phyloP scores from a whole-genome alignment of 23 red algal species.

The Chondrus crispus region DNA sequence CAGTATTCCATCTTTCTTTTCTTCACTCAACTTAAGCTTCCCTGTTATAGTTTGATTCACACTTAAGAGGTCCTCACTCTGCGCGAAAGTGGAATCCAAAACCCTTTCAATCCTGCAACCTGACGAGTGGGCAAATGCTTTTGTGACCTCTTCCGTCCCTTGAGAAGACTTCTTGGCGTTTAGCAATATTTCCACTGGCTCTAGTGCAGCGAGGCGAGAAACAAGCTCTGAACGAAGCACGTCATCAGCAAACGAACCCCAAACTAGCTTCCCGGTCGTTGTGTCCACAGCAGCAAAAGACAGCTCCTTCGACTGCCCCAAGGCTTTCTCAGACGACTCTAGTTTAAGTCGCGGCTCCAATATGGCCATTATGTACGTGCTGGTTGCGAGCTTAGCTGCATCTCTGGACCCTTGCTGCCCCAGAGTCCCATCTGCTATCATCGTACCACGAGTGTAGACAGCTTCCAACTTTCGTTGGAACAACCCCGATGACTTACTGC shows the following conservation, averaged over 20 bases:
- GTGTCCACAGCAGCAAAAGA: conserved; percentile 63
- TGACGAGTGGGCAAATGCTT: neutral
- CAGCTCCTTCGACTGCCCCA: neutral
- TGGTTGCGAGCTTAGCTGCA: neutral
- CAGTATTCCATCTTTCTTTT: neutral
- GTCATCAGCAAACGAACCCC: conserved; percentile 62
- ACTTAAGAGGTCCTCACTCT: neutral
- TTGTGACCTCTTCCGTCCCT: conserved; percentile 3
- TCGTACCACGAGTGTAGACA: conserved; percentile 55
- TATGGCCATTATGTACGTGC: conserved; percentile 36
- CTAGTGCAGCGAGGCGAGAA: conserved; percentile 51
- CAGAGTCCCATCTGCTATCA: conserved; percentile 52
- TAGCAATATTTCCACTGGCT: conserved; percentile 69
- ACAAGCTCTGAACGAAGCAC: conserved; percentile 60
- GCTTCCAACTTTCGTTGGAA: conserved; percentile 61
- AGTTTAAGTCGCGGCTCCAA: neutral
- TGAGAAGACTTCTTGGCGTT: neutral
- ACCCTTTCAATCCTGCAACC: conserved; percentile 16
- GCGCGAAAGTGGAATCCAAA: neutral
- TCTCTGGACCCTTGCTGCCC: neutral
- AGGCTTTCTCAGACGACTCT: neutral
- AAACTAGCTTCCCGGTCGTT: conserved; percentile 67
- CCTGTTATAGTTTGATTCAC: neutral
- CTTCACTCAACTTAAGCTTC: neutral
- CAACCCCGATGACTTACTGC: conserved; percentile 24